Evolutionary conservation across 176 grass and related monocot species (phyloP), one percentile per base, ranked within the genome.

Genomic region (Ensete ventricosum): DNA sequence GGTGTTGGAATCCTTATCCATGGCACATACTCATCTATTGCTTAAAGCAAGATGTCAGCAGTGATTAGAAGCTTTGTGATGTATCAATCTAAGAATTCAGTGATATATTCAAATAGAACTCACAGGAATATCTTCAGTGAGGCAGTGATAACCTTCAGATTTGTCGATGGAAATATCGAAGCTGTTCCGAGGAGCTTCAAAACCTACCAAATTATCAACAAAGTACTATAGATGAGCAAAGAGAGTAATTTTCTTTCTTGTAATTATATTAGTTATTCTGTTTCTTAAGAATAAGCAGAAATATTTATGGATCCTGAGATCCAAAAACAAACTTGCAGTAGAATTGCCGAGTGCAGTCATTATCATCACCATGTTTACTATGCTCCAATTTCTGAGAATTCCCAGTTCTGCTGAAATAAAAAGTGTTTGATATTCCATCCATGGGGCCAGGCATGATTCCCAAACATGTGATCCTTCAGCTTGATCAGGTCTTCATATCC

Each of bases 141-240:
- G 55, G 29, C 51, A 21, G 67, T 70, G 67, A 50, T 64, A 24
- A 4, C 29, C 16, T n/a, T 52, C 48, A 53, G 78, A 73, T 34
- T n/a, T 24, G 50, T 20, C 49, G 22, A n/a, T 55, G 9, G 74
- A 22, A 12, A 78, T 62, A 5, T 87, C 84, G 0, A 79, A 78
- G 80, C 76, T 83, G 17, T 76, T 78, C 64, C 75, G 63, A 29
- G 80, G 83, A 64, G 77, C 85, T 80, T 87, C 80, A 13, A 76
- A 79, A 17, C 76, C 76, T 87, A 48, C 2, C 24, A 50, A 72
- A 14, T 52, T 53, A 9, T 26, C 24, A 27, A 53, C 27, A 72
- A 6, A 17, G 2, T 27, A 9, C 23, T 2, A 69, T 1, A 26
- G 48, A 34, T 24, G 13, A 52, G 14, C 20, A 53, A 49, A 55